A percentile compares a stretch with the other conserved stretches of the same genome.
Evolutionary conservation across 1,139 yeast species (phyloP).

Genomic region (Candida sp.): DNA sequence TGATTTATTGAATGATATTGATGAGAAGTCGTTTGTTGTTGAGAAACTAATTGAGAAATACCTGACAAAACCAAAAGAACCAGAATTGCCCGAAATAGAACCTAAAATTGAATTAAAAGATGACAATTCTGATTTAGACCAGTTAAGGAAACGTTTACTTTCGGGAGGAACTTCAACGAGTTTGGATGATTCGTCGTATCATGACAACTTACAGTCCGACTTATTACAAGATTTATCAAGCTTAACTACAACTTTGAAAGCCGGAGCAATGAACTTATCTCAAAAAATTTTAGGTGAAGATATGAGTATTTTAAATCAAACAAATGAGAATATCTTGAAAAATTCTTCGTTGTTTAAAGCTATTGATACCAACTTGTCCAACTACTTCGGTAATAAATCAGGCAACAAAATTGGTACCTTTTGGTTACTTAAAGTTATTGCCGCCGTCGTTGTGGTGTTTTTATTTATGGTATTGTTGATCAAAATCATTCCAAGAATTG

Average conservation of each 20-base stretch:
- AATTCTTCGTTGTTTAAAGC: slow-evolving; percentile 34
- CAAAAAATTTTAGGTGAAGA: slow-evolving; percentile 37
- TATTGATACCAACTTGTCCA: slow-evolving; percentile 37
- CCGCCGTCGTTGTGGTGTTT: slow-evolving; percentile 21
- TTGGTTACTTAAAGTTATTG: slow-evolving; percentile 29
- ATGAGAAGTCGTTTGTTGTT: slow-evolving; percentile 21
- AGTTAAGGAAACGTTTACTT: slow-evolving; percentile 24
- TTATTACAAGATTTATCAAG: slow-evolving; percentile 35
- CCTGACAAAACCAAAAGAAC: background rate
- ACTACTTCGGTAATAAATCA: slow-evolving; percentile 32
- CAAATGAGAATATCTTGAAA: slow-evolving; percentile 34
- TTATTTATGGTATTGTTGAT: slow-evolving; percentile 25
- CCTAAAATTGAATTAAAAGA: slow-evolving; percentile 5
- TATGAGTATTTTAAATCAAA: slow-evolving; percentile 28
- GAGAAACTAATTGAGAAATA: slow-evolving; percentile 12
- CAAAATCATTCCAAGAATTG: slow-evolving; percentile 25
- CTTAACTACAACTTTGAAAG: slow-evolving; percentile 32
- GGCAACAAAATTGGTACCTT: slow-evolving; percentile 37
- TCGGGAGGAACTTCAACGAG: slow-evolving; percentile 16
- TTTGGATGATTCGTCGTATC: slow-evolving; percentile 19
- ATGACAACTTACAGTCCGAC: slow-evolving; percentile 43
- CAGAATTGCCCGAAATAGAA: slow-evolving; percentile 3
- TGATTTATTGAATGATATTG: slow-evolving; percentile 13
- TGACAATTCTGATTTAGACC: slow-evolving; percentile 17
- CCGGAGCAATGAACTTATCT: slow-evolving; percentile 31